A percentile compares a stretch with the other conserved stretches of the same genome.
Conservation (phyloP, 129 eudicot genomes). For the Dittrichia graveolens region DNA sequence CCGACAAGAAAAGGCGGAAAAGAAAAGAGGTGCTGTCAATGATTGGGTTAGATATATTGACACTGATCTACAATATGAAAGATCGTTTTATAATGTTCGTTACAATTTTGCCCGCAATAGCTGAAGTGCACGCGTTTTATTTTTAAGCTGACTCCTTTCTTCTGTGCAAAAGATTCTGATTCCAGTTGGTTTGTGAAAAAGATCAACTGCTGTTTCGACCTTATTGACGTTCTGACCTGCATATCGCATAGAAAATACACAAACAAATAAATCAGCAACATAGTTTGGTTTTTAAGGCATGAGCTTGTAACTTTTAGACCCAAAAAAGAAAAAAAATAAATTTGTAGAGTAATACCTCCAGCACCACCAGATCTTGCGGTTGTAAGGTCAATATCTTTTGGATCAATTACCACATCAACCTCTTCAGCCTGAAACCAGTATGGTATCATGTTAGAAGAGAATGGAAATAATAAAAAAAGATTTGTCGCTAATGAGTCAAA, state of each 20-base stretch:
- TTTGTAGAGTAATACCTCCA: conserved; percentile 76
- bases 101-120: conserved; percentile 92
- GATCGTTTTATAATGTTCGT: conserved; percentile 28
- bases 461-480: conserved; percentile 7
- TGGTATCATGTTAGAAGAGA: conserved; percentile 1
- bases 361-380: conserved; percentile 99
- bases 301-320: not conserved
- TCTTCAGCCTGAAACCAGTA: conserved; percentile 79
- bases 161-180: conserved; percentile 96
- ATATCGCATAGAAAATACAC: conserved; percentile 14
- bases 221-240: conserved; percentile 99
- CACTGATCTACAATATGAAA: not conserved
- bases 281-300: conserved; percentile 3
- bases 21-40: not conserved
- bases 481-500: not conserved
- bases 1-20: not conserved
- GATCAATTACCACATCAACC: conserved; percentile 95
- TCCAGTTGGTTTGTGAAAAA: conserved; percentile 97
- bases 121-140: conserved; percentile 84
- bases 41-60: not conserved
- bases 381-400: conserved; percentile 97
- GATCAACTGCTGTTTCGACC: conserved; percentile 99
- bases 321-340: not conserved
- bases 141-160: conserved; percentile 91
- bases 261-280: not conserved